Evolutionary conservation across 2,329 filamentous ascomycete species (phyloP).

Genomic region (Cordyceps javanica): DNA sequence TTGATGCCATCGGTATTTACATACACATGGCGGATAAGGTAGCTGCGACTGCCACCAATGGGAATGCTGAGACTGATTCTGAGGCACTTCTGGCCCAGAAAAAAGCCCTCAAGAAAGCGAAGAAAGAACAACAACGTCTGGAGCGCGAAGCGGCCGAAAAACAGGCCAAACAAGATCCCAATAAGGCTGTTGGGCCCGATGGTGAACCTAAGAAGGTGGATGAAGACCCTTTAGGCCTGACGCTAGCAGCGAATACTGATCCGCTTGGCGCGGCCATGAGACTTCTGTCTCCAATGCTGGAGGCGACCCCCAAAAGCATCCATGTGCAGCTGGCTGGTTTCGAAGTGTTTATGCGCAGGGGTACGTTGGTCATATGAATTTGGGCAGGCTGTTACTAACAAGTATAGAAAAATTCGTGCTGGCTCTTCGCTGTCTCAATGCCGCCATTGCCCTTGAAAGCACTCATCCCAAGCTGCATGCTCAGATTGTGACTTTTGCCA

Average conservation of each 20-base stretch:
- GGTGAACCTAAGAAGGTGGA: constrained; percentile 80
- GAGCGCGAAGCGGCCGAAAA: constrained; percentile 77
- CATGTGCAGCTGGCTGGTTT: constrained; percentile 82
- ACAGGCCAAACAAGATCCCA: constrained; percentile 73
- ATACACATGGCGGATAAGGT: constrained; percentile 72
- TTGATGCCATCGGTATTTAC: constrained; percentile 77
- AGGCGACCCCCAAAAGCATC: constrained; percentile 74
- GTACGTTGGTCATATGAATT: constrained; percentile 46
- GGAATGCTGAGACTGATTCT: constrained; percentile 40
- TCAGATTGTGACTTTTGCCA: constrained; percentile 64
- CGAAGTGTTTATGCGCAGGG: constrained; percentile 78
- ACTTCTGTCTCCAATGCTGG: constrained; percentile 73
- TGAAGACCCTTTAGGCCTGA: constrained; percentile 75
- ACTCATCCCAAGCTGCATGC: constrained; percentile 68
- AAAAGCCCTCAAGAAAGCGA: constrained; percentile 85
- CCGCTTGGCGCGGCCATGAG: constrained; percentile 84
- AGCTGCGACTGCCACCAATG: constrained; percentile 57
- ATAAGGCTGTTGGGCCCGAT: constrained; percentile 59
- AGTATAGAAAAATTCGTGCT: constrained; percentile 74
- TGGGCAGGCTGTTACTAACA: constrained; percentile 7
- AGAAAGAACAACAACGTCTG: constrained; percentile 59
- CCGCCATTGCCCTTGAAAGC: constrained; percentile 62
- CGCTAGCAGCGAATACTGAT: constrained; percentile 72
- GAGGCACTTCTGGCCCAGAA: constrained; percentile 66
- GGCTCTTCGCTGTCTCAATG: constrained; percentile 77